These are phyloP conservation scores for Ceriops decandra DNA, from an alignment of 345 rosid genomes.

Conservation along the genomic window DNA sequence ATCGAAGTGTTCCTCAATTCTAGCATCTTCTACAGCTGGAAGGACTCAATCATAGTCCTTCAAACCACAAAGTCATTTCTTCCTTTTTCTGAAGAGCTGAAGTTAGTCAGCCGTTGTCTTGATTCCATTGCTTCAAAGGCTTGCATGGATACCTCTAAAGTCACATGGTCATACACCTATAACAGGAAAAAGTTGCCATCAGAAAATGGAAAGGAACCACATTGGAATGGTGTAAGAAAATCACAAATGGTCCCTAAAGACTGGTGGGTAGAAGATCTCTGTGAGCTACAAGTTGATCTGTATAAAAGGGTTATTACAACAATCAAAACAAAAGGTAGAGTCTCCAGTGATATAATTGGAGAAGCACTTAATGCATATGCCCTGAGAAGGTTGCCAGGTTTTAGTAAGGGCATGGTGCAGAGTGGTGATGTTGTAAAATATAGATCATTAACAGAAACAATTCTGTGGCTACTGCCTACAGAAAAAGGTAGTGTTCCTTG, in stretches of 20 bases:
- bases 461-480: slow-evolving; percentile 22
- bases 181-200: slow-evolving; percentile 43
- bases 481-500: slow-evolving; percentile 32
- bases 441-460: slow-evolving; percentile 24
- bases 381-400: slow-evolving; percentile 29
- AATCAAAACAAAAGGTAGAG: slow-evolving; percentile 32
- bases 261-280: slow-evolving; percentile 60
- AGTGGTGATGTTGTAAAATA: slow-evolving; percentile 23
- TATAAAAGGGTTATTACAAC: slow-evolving; percentile 39
- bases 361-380: slow-evolving; percentile 48
- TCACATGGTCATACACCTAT: slow-evolving; percentile 49
- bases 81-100: slow-evolving; percentile 30
- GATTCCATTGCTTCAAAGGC: slow-evolving; percentile 45
- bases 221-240: slow-evolving; percentile 30
- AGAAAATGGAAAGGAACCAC: slow-evolving; percentile 26
- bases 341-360: slow-evolving; percentile 32
- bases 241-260: slow-evolving; percentile 41
- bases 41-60: slow-evolving; percentile 46
- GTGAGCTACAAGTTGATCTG: slow-evolving; percentile 43
- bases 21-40: slow-evolving; percentile 47
- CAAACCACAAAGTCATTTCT: slow-evolving; percentile 41
- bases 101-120: slow-evolving; percentile 31
- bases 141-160: slow-evolving; percentile 38
- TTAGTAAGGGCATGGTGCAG: slow-evolving; percentile 23
- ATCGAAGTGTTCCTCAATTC: slow-evolving; percentile 53